A percentile compares a stretch with the other conserved stretches of the same genome.
These are phyloP conservation scores for Russula compacta DNA, from an alignment of 768 basidiomycete genomes.

Conservation along the genomic window DNA sequence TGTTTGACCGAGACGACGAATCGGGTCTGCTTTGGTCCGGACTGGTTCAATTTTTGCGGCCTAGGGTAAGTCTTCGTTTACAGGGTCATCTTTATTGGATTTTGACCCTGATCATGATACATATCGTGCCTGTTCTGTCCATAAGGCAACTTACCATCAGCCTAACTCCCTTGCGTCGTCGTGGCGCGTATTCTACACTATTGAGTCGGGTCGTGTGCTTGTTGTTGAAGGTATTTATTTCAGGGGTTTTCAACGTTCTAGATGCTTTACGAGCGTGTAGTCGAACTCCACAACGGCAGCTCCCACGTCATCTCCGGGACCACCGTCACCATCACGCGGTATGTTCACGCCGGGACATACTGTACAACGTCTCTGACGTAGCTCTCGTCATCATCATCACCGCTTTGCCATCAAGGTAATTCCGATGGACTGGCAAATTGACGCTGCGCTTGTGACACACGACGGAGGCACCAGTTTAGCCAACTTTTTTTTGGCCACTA, in stretches of 20 bases:
- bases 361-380: background rate
- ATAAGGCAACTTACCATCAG: background rate
- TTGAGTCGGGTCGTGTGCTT: background rate
- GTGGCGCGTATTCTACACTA: background rate
- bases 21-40: background rate
- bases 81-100: background rate
- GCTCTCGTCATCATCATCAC: background rate
- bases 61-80: background rate
- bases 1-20: background rate
- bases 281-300: background rate
- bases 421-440: background rate
- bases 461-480: background rate
- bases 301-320: background rate
- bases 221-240: background rate
- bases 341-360: background rate
- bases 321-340: background rate
- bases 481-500: background rate
- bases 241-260: background rate
- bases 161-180: background rate
- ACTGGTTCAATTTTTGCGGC: background rate
- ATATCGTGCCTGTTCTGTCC: background rate
- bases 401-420: background rate
- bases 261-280: background rate
- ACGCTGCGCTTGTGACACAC: background rate
- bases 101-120: background rate